Evolutionary conservation across 2,329 filamentous ascomycete species (phyloP), one percentile per base, ranked within the genome.

Genomic region (Xenosphaeropsis pyriputrescens): DNA sequence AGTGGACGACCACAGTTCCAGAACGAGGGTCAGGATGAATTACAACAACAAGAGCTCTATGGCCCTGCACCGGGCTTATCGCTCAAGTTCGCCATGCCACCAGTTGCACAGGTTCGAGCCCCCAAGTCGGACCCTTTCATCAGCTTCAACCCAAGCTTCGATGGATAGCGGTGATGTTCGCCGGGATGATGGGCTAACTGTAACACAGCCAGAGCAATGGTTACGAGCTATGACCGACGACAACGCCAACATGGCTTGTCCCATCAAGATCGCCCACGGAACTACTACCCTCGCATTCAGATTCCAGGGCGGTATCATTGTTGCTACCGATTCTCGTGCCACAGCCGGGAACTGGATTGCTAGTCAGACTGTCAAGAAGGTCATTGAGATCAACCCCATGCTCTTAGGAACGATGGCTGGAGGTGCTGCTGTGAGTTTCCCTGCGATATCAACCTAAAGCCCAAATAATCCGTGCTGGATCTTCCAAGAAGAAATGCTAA

Each of bases 281-380:
- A 98, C 91, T 44, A 98, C 91, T 42, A 98, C 91, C 37, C 78
- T 98, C 44, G 89, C 88, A 45, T 98, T 98, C 73, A 79, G 89
- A 58, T 98, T 96, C 72, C 79, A 96, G 66, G 88, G 88, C 54
- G 91, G 91, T 57, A 96, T 98, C 64, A 93, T 98, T 57, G 89
- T 98, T 37, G 89, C 89, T 39, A 98, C 91, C 42, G 91, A 98
- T 66, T 98, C 91, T 43, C 79, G 91, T 65, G 91, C 91, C 43
- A 94, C 91, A 35, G 89, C 91, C 19, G 91, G 91, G 55, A 93
- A 91, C 74, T 98, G 91, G 91, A 98, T 98, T 63, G 91, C 91
- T 48, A 93, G 85, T 65, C 91, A 98, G 72, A 98, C 91, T 38
- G 91, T 98, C 57, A 98, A 98, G 78, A 98, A 98, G 73, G 91